A percentile compares a stretch with the other conserved stretches of the same genome.
Conservation (phyloP, 2,329 filamentous ascomycete genomes). For the Pseudocercospora macadamiae region DNA sequence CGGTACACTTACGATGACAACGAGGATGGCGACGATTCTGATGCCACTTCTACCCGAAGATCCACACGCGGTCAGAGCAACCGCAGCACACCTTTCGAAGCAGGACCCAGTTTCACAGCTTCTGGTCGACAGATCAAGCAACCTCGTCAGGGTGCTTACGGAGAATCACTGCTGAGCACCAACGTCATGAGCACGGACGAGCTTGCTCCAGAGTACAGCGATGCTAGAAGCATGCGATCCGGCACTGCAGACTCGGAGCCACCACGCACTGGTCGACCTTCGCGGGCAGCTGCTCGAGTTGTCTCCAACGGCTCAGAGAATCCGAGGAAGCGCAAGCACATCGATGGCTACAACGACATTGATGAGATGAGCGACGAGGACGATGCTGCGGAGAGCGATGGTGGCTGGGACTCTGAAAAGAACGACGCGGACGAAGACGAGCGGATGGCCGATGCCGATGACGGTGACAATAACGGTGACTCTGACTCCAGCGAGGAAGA, state of each 20-base stretch:
- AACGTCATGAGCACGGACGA: constrained; percentile 49
- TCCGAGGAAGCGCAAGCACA: constrained; percentile 51
- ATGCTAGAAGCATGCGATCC: constrained; percentile 39
- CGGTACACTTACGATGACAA: constrained; percentile 96
- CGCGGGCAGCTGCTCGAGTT: constrained; percentile 32
- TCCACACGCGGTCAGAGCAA: constrained; percentile 63
- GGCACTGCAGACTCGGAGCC: constrained; percentile 49
- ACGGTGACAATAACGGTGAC: constrained; percentile 58
- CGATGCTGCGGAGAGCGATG: constrained; percentile 60
- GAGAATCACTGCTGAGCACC: constrained; percentile 62
- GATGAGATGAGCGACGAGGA: constrained; percentile 67
- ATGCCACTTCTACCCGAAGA: constrained; percentile 64
- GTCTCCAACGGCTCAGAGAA: constrained; percentile 32
- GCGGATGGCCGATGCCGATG: constrained; percentile 52
- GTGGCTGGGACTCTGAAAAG: constrained; percentile 73
- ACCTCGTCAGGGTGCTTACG: constrained; percentile 65
- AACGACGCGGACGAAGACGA: constrained; percentile 66
- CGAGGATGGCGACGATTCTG: constrained; percentile 70
- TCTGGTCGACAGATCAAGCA: constrained; percentile 84
- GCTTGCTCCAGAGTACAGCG: constrained; percentile 28
- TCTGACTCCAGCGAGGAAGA: constrained; percentile 49
- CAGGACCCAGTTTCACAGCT: constrained; percentile 71
- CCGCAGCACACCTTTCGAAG: constrained; percentile 72
- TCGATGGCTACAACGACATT: constrained; percentile 61
- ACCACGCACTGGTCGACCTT: constrained; percentile 42